Evolutionary conservation across 768 basidiomycete species (phyloP), one percentile per base, ranked within the genome.

Genomic region (Mycena latifolia): DNA sequence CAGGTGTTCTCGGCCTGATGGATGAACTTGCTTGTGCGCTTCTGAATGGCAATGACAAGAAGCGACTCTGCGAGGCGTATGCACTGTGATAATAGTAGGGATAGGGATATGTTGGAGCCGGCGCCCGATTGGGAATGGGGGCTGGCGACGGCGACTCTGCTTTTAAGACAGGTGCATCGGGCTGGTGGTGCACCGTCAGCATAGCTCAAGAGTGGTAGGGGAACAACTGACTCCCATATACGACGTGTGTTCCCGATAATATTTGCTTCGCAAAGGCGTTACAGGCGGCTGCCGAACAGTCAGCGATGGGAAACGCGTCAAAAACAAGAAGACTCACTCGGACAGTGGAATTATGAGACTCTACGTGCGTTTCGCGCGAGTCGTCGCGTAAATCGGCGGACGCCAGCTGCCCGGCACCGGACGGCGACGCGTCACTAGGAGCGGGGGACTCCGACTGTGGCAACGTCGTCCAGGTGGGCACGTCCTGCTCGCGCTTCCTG

Each of bases 201-300:
- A n/a, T 5, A 28, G 10, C 41, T 61, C 24, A 15, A 24, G 10
- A 12, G 20, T 24, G 29, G 11, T 31, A 18, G n/a, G 15, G 5
- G 12, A 41, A 46, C 17, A 65, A 59, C 69, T 65, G 45, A 76
- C 70, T 65, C 72, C 75, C 18, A 80, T 66, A 67, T 78, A 78
- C 22, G 84, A 82, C 58, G 70, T 73, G 54, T 86, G 85, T 37
- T 85, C 85, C 75, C 89, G 84, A 72, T 90, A 90, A 73, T 90
- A 88, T 72, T 81, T 89, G 73, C 74, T 82, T 67, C 84, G 85
- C 70, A 85, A 84, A n/a, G 89, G 88, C 5, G 89, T 90, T 24
- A 87, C 74, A 22, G 87, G 86, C 10, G 72, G 73, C 37, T 73
- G 25, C 29, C 41, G 55, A 48, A 51, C n/a, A 31, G 31, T 61